These are phyloP conservation scores for Cutaneotrichosporon sp. DNA, from an alignment of 1,284 basidiomycete species.

Conservation along the genomic window DNA sequence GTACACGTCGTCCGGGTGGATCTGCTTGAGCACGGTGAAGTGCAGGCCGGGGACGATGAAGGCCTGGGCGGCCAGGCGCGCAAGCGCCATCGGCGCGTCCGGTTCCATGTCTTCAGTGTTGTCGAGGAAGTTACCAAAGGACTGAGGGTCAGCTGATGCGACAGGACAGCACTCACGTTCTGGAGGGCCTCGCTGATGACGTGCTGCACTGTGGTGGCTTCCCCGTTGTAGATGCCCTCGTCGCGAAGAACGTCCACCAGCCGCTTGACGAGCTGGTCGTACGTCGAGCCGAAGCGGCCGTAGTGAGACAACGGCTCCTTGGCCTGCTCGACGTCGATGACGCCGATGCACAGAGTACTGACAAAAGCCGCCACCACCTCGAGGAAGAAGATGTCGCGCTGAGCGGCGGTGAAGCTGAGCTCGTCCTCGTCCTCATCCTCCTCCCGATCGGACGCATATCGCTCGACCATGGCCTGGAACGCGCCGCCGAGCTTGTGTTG, in stretches of 20 bases:
- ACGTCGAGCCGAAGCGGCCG: slow-evolving; percentile 76
- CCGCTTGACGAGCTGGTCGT: slow-evolving; percentile 78
- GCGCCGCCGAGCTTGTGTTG: slow-evolving; percentile 86
- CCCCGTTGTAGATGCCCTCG: slow-evolving; percentile 76
- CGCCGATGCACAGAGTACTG: slow-evolving; percentile 77
- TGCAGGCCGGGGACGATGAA: slow-evolving; percentile 87
- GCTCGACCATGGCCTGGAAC: slow-evolving; percentile 83
- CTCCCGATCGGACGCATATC: slow-evolving; percentile 60
- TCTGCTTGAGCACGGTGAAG: slow-evolving; percentile 71
- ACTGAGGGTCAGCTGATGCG: slow-evolving; percentile 57
- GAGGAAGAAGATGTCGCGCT: slow-evolving; percentile 73
- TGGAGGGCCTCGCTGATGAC: slow-evolving; percentile 70
- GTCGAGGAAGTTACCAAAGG: slow-evolving; percentile 75
- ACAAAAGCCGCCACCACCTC: slow-evolving; percentile 79
- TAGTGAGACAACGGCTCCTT: slow-evolving; percentile 78
- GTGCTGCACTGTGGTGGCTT: slow-evolving; percentile 66
- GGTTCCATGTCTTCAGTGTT: slow-evolving; percentile 62
- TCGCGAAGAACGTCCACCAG: slow-evolving; percentile 83
- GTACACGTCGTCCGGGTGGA: slow-evolving; percentile 70
- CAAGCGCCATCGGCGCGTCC: slow-evolving; percentile 62
- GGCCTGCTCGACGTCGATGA: slow-evolving; percentile 76
- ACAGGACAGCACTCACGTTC: slow-evolving; percentile 69
- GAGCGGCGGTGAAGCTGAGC: slow-evolving; percentile 21
- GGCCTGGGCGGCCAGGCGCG: slow-evolving; percentile 72
- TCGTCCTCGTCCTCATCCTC: slow-evolving; percentile 33